Evolutionary conservation across 148 eudicot species (phyloP).

Genomic region (Vaccinium corymbosum): DNA sequence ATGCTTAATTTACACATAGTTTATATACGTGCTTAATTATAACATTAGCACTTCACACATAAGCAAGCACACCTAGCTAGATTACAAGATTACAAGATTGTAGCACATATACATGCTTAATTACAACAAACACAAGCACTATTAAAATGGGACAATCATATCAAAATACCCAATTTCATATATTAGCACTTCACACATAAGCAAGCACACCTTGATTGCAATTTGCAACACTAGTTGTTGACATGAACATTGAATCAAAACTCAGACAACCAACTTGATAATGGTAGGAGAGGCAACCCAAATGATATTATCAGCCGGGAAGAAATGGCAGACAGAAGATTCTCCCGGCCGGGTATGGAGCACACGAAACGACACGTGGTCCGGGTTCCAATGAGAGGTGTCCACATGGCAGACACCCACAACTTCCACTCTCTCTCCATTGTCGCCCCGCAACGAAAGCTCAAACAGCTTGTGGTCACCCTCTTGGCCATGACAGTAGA

Average conservation of each 20-base stretch:
- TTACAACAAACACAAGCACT: neutral
- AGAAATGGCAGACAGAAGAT: constrained; percentile 56
- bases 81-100: too few relatives aligned
- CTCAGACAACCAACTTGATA: constrained; percentile 8
- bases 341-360: constrained; percentile 41
- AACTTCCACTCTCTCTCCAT: constrained; percentile 27
- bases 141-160: neutral
- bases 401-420: constrained; percentile 48
- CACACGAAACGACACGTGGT: constrained; percentile 42
- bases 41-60: too few relatives aligned
- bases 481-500: constrained; percentile 56
- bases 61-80: too few relatives aligned
- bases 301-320: constrained; percentile 51
- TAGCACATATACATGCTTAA: too few relatives aligned
- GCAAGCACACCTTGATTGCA: neutral
- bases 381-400: constrained; percentile 46
- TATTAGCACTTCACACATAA: neutral
- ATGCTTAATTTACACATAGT: too few relatives aligned
- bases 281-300: constrained; percentile 32
- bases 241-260: neutral
- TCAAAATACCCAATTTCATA: neutral
- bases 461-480: constrained; percentile 36
- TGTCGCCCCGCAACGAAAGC: constrained; percentile 31
- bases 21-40: too few relatives aligned
- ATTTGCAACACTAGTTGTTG: neutral